phyloP scores from a whole-genome alignment of 306 rosid species.

The Casuarina cunninghamiana region DNA sequence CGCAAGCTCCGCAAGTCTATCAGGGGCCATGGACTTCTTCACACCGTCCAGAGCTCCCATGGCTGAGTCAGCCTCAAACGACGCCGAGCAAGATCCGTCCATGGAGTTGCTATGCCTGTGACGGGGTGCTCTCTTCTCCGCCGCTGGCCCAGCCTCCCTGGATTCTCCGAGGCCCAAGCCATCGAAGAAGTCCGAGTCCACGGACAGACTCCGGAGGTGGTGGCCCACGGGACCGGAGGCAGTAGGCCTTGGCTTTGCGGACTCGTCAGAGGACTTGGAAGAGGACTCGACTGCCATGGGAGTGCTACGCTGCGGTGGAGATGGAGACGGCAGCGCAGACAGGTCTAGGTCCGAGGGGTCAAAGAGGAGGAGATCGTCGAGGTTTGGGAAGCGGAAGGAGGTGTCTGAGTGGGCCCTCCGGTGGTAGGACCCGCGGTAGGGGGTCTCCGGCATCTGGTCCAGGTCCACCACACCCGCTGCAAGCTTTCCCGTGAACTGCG shows the following conservation, averaged over 20 bases:
- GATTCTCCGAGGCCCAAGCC: slow-evolving; percentile 48
- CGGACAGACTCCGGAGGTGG: slow-evolving; percentile 76
- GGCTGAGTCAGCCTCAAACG: slow-evolving; percentile 61
- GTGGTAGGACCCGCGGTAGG: slow-evolving; percentile 75
- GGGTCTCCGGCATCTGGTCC: slow-evolving; percentile 75
- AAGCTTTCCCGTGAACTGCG: slow-evolving; percentile 42
- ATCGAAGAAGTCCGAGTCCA: slow-evolving; percentile 91
- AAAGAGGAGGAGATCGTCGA: slow-evolving; percentile 88
- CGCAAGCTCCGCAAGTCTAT: slow-evolving; percentile 94
- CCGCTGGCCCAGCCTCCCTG: slow-evolving; percentile 41
- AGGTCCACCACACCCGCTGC: slow-evolving; percentile 52
- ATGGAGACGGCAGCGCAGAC: slow-evolving; percentile 62
- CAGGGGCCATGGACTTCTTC: slow-evolving; percentile 79
- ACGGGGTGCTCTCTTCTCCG: slow-evolving; percentile 47
- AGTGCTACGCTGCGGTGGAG: slow-evolving; percentile 22
- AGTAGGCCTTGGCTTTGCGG: slow-evolving; percentile 35
- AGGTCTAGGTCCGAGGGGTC: slow-evolving; percentile 91
- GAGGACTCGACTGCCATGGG: slow-evolving; percentile 47
- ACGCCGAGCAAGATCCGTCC: slow-evolving; percentile 64
- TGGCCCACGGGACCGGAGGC: slow-evolving; percentile 20
- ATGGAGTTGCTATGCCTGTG: slow-evolving; percentile 84
- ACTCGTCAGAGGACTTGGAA: slow-evolving; percentile 51
- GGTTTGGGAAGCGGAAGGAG: slow-evolving; percentile 69
- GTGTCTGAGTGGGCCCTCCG: slow-evolving; percentile 94
- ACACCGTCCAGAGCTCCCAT: slow-evolving; percentile 41